Conservation (phyloP, 768 basidiomycete species). For the Candolleomyces eurysporus region DNA sequence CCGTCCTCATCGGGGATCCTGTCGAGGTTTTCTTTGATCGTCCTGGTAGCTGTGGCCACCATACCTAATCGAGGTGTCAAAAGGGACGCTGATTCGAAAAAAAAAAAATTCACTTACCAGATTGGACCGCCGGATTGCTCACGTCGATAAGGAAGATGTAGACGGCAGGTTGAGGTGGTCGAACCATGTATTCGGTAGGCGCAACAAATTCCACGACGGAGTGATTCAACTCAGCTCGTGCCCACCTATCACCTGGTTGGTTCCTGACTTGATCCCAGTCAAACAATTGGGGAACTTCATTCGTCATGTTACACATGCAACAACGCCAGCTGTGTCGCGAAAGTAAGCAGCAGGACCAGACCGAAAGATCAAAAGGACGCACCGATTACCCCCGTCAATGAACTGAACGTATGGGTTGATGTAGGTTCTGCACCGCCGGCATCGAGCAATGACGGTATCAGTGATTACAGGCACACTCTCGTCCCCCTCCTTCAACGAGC, state of each 20-base stretch:
- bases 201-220: constrained; percentile 96
- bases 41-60: constrained; percentile 97
- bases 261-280: constrained; percentile 97
- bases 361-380: constrained; percentile 10
- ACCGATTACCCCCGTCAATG: constrained; percentile 95
- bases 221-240: constrained; percentile 89
- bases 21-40: constrained; percentile 92
- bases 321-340: constrained; percentile 78
- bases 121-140: constrained; percentile 87
- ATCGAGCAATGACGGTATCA: constrained; percentile 94
- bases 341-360: neutral
- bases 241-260: constrained; percentile 94
- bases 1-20: constrained; percentile 94
- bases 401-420: constrained; percentile 98
- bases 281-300: constrained; percentile 97
- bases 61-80: constrained; percentile 59
- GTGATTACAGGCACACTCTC: constrained; percentile 85
- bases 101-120: constrained; percentile 47
- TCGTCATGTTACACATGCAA: constrained; percentile 97
- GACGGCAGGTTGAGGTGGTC: constrained; percentile 95
- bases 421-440: constrained; percentile 93
- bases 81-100: neutral
- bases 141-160: constrained; percentile 98
- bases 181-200: constrained; percentile 99
- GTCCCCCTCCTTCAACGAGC: constrained; percentile 80